Percentiles rank a stretch among this genome's conserved stretches.
phyloP scores from a whole-genome alignment of 31 red algal genomes.

The Pterothamnion heteromorphum region DNA sequence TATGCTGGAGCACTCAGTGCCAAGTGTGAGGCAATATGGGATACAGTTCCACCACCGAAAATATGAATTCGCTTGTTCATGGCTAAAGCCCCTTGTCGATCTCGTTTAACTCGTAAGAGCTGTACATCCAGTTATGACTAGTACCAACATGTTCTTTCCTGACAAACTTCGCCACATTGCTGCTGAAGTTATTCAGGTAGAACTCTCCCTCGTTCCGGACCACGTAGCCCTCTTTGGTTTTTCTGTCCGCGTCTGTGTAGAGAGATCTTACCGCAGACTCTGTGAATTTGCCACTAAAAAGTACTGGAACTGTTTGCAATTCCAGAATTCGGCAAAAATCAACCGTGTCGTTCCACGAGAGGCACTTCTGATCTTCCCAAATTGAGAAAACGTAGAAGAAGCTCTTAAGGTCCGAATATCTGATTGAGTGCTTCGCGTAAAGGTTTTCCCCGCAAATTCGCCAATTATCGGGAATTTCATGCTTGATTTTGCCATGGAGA shows the following conservation, averaged over 20 bases:
- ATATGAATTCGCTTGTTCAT: too few species aligned
- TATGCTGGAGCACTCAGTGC: too few species aligned
- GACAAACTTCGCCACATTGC: background rate
- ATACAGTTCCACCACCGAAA: too few species aligned
- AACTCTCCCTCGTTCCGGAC: background rate
- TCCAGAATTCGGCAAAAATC: background rate
- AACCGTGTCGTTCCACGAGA: background rate
- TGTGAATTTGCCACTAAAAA: background rate
- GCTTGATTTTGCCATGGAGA: background rate
- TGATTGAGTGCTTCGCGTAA: constrained; percentile 29
- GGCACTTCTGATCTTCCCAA: background rate
- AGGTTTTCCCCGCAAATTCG: constrained; percentile 37
- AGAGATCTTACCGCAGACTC: background rate
- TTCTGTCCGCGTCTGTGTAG: background rate
- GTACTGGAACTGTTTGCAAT: background rate
- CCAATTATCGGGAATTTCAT: constrained; percentile 10
- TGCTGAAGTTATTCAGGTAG: background rate
- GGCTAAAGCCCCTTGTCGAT: too few species aligned
- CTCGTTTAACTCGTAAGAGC: too few species aligned
- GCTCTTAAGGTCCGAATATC: background rate
- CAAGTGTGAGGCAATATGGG: too few species aligned
- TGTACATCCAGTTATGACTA: background rate
- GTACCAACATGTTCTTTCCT: constrained; percentile 15
- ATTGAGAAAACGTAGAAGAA: constrained; percentile 36
- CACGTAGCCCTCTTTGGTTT: constrained; percentile 27